Conservation (phyloP, 768 basidiomycete genomes). For the Tremella fuciformis region DNA sequence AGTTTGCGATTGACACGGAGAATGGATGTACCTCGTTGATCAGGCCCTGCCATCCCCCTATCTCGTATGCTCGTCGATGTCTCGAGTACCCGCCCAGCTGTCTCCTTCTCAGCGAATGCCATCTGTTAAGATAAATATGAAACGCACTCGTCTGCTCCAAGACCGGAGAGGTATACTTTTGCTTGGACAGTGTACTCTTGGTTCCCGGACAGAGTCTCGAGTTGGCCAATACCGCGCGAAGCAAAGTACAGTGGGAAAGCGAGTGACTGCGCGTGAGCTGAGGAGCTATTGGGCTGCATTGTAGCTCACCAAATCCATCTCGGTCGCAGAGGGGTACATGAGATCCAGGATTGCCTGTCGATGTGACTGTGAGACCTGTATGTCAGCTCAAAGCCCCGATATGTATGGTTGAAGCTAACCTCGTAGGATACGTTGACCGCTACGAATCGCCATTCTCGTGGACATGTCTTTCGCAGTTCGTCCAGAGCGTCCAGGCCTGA, state of each 20-base stretch:
- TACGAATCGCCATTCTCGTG: slow-evolving; percentile 86
- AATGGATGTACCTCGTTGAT: slow-evolving; percentile 68
- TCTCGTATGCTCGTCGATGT: slow-evolving; percentile 71
- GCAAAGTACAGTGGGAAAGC: slow-evolving; percentile 92
- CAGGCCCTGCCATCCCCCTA: slow-evolving; percentile 69
- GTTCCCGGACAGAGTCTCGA: slow-evolving; percentile 53
- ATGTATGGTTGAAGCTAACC: slow-evolving; percentile 53
- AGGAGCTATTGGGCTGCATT: not conserved
- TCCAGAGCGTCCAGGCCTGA: slow-evolving; percentile 74
- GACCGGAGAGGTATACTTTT: slow-evolving; percentile 78
- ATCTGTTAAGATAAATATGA: not conserved
- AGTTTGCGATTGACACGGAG: not conserved
- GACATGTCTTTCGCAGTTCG: slow-evolving; percentile 73
- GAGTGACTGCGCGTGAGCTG: slow-evolving; percentile 63
- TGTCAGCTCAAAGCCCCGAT: slow-evolving; percentile 1
- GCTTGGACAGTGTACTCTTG: slow-evolving; percentile 66
- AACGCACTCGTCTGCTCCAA: slow-evolving; percentile 83
- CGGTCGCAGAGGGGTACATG: slow-evolving; percentile 51
- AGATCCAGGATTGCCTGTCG: slow-evolving; percentile 64
- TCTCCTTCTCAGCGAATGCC: slow-evolving; percentile 18
- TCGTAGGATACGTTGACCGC: slow-evolving; percentile 80
- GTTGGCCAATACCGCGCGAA: slow-evolving; percentile 69
- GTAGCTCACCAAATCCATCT: slow-evolving; percentile 67
- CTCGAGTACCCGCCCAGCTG: slow-evolving; percentile 89
- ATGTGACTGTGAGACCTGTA: slow-evolving; percentile 65